phyloP scores from a whole-genome alignment of 129 eudicot genomes.

The Flaveria bidentis region DNA sequence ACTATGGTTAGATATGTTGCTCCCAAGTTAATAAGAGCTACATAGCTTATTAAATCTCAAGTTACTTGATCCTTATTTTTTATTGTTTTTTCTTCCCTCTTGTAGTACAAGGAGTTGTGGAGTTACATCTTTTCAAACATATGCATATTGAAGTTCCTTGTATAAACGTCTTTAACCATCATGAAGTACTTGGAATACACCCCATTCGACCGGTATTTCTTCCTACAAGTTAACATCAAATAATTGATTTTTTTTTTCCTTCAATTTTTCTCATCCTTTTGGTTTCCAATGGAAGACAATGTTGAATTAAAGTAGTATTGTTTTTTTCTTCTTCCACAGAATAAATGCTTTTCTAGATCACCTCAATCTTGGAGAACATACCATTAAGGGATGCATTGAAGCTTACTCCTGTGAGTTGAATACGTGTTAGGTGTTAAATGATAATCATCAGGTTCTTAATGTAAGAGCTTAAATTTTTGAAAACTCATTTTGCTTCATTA shows the following conservation, averaged over 20 bases:
- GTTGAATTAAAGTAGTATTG: not conserved
- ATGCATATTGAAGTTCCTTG: conserved; percentile 23
- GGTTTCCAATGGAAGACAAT: not conserved
- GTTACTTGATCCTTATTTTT: not conserved
- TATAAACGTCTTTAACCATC: conserved; percentile 10
- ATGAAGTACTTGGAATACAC: conserved; percentile 93
- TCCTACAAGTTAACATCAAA: not conserved
- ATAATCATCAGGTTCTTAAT: no score
- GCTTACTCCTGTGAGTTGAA: conserved; percentile 88
- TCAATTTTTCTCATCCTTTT: not conserved
- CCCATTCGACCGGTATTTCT: conserved; percentile 64
- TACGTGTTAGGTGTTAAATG: not conserved
- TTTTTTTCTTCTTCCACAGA: conserved; percentile 40
- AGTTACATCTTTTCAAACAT: not conserved
- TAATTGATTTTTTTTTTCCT: no score
- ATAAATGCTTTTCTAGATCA: conserved; percentile 69
- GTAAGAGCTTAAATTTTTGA: not conserved
- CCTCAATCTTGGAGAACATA: conserved; percentile 87
- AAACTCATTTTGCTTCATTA: conserved; percentile 20
- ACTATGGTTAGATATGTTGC: not conserved
- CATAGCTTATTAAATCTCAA: not conserved
- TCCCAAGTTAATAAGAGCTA: not conserved
- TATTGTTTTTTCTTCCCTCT: not conserved
- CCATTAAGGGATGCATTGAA: conserved; percentile 86
- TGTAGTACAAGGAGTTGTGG: conserved; percentile 2